A percentile compares a stretch with the other conserved stretches of the same genome.
These are phyloP conservation scores for Conticribra guillardii DNA, from an alignment of 108 stramenopile genomes.

Conservation along the genomic window DNA sequence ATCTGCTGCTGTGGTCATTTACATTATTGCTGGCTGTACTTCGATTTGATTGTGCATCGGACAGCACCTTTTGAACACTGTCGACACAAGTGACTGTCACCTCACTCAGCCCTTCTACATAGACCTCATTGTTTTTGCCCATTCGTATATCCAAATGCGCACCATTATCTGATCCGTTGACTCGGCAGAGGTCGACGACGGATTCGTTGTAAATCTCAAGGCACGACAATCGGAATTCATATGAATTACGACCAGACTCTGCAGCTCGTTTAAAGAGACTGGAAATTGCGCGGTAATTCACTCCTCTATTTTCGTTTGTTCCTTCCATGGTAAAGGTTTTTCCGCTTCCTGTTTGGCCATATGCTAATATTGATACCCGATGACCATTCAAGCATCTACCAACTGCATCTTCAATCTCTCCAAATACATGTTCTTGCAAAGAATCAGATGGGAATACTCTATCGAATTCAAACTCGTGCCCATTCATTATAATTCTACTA, in stretches of 20 bases:
- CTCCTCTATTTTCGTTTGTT: neutral
- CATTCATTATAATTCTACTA: neutral
- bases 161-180: neutral
- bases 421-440: neutral
- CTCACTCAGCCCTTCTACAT: neutral
- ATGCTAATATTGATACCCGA: neutral
- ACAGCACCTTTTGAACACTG: neutral
- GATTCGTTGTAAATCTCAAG: neutral
- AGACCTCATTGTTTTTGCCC: neutral
- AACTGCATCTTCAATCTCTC: neutral
- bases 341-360: neutral
- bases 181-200: neutral
- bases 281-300: neutral
- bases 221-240: neutral
- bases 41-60: neutral
- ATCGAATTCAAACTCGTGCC: neutral
- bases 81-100: neutral
- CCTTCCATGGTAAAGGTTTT: neutral
- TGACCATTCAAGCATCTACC: neutral
- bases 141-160: neutral
- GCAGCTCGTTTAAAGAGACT: neutral
- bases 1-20: too few species aligned
- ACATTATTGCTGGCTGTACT: neutral
- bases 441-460: neutral
- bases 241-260: neutral